These are phyloP conservation scores for Berkeleyomyces basicola DNA, from an alignment of 2,329 filamentous ascomycete species.

Conservation along the genomic window DNA sequence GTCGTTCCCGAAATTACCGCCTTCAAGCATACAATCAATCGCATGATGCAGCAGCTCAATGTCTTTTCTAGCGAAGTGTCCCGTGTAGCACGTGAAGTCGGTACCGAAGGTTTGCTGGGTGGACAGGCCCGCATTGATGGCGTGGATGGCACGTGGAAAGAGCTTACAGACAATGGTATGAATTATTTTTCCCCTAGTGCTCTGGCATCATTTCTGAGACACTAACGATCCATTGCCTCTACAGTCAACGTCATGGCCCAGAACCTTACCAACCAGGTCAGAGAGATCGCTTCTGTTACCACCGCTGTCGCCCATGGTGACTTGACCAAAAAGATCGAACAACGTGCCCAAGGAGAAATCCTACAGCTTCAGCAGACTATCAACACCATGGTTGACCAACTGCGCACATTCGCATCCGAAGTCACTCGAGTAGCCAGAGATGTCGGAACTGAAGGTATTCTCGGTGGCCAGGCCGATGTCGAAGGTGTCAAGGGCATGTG, in stretches of 20 bases:
- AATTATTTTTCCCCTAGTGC: neutral
- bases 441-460: conserved; percentile 68
- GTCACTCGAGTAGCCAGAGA: conserved; percentile 70
- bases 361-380: conserved; percentile 71
- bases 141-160: conserved; percentile 94
- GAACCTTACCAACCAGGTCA: conserved; percentile 67
- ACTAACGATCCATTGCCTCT: conserved; percentile 26
- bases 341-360: conserved; percentile 67
- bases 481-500: conserved; percentile 77
- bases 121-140: conserved; percentile 88
- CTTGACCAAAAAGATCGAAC: conserved; percentile 69
- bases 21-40: conserved; percentile 96
- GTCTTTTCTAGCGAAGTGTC: conserved; percentile 95
- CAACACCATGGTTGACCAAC: conserved; percentile 78
- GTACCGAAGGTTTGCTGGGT: conserved; percentile 84
- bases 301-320: conserved; percentile 72
- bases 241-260: conserved; percentile 69
- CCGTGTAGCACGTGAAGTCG: conserved; percentile 83
- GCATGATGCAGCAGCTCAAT: conserved; percentile 96
- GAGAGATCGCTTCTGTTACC: conserved; percentile 72
- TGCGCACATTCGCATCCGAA: conserved; percentile 69
- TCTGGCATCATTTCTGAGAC: neutral
- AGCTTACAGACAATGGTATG: conserved; percentile 71
- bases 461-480: conserved; percentile 69
- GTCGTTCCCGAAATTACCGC: conserved; percentile 97